Conservation (phyloP, 345 rosid genomes). For the Microcos paniculata region DNA sequence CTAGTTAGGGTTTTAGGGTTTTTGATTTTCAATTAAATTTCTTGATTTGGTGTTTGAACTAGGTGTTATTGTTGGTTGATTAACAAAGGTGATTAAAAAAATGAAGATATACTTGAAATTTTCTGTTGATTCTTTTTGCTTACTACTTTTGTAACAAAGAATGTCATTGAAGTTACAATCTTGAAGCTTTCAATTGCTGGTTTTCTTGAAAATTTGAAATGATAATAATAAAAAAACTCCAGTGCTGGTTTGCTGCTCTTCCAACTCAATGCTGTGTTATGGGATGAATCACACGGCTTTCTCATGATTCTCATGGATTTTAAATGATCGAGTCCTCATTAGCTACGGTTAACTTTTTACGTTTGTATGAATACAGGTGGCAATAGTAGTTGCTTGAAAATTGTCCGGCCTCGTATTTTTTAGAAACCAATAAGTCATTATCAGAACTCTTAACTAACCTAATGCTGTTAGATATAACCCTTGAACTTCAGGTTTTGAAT, state of each 20-base stretch:
- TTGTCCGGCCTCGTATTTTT: neutral
- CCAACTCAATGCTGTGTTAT: neutral
- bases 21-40: neutral
- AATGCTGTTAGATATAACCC: neutral
- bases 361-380: neutral
- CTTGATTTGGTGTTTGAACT: neutral
- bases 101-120: neutral
- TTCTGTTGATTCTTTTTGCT: neutral
- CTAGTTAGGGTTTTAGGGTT: slow-evolving; percentile 1
- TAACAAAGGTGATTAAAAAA: neutral
- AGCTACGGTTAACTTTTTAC: neutral
- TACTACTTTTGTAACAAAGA: neutral
- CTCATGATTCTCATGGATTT: slow-evolving; percentile 1
- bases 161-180: neutral
- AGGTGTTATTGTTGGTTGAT: neutral
- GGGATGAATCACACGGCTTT: neutral
- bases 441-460: neutral
- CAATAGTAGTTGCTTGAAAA: neutral
- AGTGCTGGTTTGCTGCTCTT: neutral
- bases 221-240: too few relatives aligned
- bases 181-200: neutral
- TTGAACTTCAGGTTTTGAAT: neutral
- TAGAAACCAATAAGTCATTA: neutral
- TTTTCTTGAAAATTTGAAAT: neutral
- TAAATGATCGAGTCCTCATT: neutral